Conservation (phyloP, 768 basidiomycete species). For the Amanita molliuscula region DNA sequence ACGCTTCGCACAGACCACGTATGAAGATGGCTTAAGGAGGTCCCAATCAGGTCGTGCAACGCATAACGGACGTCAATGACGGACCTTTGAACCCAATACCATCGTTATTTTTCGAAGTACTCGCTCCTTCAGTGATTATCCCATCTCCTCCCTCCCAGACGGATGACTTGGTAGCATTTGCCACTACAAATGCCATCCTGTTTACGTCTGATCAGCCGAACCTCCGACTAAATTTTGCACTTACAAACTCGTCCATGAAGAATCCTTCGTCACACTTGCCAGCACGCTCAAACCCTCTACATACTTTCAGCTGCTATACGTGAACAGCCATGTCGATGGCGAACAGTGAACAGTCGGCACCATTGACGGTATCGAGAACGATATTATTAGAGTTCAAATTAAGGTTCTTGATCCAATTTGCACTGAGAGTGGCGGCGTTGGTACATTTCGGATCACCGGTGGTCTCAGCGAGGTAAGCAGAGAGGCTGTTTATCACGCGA, state of each 20-base stretch:
- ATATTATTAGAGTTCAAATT: constrained; percentile 32
- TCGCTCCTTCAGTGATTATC: constrained; percentile 41
- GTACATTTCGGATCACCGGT: constrained; percentile 34
- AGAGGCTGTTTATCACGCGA: constrained; percentile 22
- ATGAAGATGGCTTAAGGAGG: constrained; percentile 25
- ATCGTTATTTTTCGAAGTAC: constrained; percentile 30
- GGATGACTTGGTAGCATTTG: constrained; percentile 26
- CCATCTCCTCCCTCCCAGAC: constrained; percentile 39
- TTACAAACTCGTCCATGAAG: constrained; percentile 31
- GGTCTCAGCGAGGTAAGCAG: constrained; percentile 36
- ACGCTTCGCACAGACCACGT: constrained; percentile 37
- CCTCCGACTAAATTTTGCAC: constrained; percentile 7
- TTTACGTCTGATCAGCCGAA: neutral
- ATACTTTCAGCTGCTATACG: constrained; percentile 45
- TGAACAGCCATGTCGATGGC: constrained; percentile 36
- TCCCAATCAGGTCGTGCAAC: neutral
- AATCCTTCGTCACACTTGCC: constrained; percentile 28
- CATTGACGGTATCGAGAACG: constrained; percentile 38
- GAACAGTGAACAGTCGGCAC: constrained; percentile 36
- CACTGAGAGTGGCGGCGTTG: constrained; percentile 33
- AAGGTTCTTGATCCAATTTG: constrained; percentile 36
- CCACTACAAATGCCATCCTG: neutral
- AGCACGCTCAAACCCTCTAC: constrained; percentile 42
- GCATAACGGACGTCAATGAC: neutral
- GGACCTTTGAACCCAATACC: constrained; percentile 43